A percentile compares a stretch with the other conserved stretches of the same genome.
phyloP scores from a whole-genome alignment of 108 stramenopile genomes.

The Cyclotella baltica region DNA sequence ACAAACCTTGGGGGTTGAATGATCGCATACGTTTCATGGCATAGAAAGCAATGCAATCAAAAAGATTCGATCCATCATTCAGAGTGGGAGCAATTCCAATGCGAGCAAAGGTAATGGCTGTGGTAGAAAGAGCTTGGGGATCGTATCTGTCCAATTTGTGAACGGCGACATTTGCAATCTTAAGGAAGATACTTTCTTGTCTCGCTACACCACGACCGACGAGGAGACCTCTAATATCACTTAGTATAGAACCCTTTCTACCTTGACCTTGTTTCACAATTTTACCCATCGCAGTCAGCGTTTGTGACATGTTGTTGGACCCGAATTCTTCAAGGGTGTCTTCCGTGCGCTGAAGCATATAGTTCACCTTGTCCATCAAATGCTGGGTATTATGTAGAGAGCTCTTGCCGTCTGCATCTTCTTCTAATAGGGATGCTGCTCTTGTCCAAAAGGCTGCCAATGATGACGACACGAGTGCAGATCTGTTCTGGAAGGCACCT shows the following conservation, averaged over 20 bases:
- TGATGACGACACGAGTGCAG: background rate
- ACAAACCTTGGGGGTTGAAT: conserved; percentile 22
- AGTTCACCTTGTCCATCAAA: background rate
- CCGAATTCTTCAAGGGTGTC: conserved; percentile 2
- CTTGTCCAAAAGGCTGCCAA: conserved; percentile 16
- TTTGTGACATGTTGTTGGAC: conserved; percentile 20
- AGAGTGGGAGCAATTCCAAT: conserved; percentile 11
- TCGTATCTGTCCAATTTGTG: conserved; percentile 2
- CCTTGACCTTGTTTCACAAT: background rate
- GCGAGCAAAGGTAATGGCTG: conserved; percentile 19
- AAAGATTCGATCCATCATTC: conserved; percentile 17
- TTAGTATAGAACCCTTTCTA: conserved; percentile 5
- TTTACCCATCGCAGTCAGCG: conserved; percentile 12
- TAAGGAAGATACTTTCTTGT: conserved; percentile 14
- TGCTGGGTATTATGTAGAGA: background rate
- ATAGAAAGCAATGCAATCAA: conserved; percentile 15
- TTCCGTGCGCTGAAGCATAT: background rate
- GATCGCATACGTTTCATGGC: background rate
- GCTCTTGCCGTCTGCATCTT: background rate
- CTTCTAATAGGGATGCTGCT: conserved; percentile 6
- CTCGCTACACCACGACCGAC: conserved; percentile 4
- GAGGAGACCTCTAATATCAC: conserved; percentile 1
- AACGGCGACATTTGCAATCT: conserved; percentile 17
- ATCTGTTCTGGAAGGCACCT: conserved; percentile 11
- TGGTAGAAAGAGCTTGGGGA: conserved; percentile 4